Evolutionary conservation across 2,329 filamentous ascomycete species (phyloP), one percentile per base, ranked within the genome.

Genomic region (Dactylonectria macrodidyma): DNA sequence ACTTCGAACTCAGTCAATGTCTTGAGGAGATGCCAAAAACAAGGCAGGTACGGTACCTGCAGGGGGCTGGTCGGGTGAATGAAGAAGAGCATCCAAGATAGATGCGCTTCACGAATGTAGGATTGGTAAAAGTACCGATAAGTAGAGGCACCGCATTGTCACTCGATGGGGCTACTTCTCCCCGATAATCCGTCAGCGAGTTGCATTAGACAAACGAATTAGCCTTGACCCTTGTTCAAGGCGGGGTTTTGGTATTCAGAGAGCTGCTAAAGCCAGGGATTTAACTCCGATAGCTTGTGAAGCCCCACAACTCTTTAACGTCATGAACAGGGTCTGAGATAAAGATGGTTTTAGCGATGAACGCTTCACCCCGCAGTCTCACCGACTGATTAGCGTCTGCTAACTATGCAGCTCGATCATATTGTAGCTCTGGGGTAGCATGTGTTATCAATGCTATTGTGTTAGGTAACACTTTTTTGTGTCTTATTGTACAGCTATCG

Each of bases 301-400:
- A 54, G 51, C 33, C 51, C 51, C 51, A 36, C 51, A 54, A 54
- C 10, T 24, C 16, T 54, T 36, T 33, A 54, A 22, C 33, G 14
- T 54, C 19, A 34, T 11, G n/a, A 26, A 50, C 57, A 59, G 46
- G 57, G 57, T 48, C 50, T 34, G 11, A 59, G 58, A 60, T 60
- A 60, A 60, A 50, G 36, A 16, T 51, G 46, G 34, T 24, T 34
- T 33, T 10, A 60, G 26, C 5, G 9, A 51, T 11, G 46, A 36
- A 33, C 19, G 34, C 41, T 30, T 61, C 54, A 57, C 63, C 63
- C 63, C 63, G 57, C 63, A 61, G 41, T 65, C 58, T 61, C 63
- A 61, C 63, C 63, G 63, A 64, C 62, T 54, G 50, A 59, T 59
- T 65, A 38, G 41, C 11, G 12, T 24, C 44, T 41, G 19, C 11